Conservation (phyloP, 1,284 basidiomycete species). For the Xanthoconium separans region DNA sequence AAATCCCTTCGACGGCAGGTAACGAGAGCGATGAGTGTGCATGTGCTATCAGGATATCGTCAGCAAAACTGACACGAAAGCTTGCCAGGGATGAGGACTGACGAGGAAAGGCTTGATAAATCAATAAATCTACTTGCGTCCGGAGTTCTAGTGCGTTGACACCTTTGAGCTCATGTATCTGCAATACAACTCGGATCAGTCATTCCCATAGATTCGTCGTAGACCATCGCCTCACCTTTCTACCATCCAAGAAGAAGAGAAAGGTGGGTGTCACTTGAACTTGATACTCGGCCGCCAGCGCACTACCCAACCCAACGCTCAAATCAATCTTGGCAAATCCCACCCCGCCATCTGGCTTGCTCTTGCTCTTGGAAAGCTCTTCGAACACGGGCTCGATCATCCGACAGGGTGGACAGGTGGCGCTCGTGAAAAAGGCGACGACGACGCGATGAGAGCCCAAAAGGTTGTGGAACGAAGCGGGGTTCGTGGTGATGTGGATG, state of each 20-base stretch:
- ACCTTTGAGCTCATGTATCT: conserved; percentile 75
- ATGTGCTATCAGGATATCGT: conserved; percentile 54
- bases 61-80: conserved; percentile 3
- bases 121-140: conserved; percentile 67
- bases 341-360: conserved; percentile 40
- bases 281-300: conserved; percentile 62
- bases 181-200: conserved; percentile 14
- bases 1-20: conserved; percentile 61
- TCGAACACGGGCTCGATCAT: conserved; percentile 66
- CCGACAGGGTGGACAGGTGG: conserved; percentile 61
- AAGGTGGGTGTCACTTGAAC: conserved; percentile 86
- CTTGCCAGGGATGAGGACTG: conserved; percentile 37
- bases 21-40: conserved; percentile 66
- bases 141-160: conserved; percentile 65
- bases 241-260: conserved; percentile 76
- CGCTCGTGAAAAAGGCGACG: conserved; percentile 67
- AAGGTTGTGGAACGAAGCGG: conserved; percentile 50
- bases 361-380: conserved; percentile 45
- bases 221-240: conserved; percentile 50
- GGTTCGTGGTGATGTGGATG: conserved; percentile 59
- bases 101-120: conserved; percentile 79
- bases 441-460: conserved; percentile 50
- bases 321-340: conserved; percentile 84
- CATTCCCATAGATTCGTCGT: neutral
- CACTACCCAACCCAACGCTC: conserved; percentile 59